Conservation (phyloP, 2,329 filamentous ascomycete genomes). For the Microcyclospora tardicrescens region DNA sequence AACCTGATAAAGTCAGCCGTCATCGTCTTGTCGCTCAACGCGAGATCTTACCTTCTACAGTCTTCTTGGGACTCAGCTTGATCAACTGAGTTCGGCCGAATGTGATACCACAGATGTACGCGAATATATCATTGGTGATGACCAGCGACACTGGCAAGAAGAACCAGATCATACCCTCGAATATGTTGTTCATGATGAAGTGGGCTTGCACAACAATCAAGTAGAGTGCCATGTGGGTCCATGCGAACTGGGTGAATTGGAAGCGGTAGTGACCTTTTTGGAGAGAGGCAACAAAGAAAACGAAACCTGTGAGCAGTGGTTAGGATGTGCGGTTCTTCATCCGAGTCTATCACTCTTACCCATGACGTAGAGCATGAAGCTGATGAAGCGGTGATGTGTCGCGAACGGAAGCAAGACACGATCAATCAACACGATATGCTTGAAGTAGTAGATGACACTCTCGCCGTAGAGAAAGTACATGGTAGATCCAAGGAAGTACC, state of each 20-base stretch:
- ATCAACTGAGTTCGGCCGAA: conserved; percentile 95
- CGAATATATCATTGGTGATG: conserved; percentile 97
- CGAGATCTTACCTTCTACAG: conserved; percentile 52
- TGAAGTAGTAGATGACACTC: conserved; percentile 99
- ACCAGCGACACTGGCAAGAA: conserved; percentile 89
- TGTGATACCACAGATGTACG: conserved; percentile 93
- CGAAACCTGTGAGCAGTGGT: conserved; percentile 53
- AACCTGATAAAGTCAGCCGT: conserved; percentile 40
- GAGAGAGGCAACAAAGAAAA: conserved; percentile 91
- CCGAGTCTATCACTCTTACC: conserved; percentile 42
- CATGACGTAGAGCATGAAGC: conserved; percentile 94
- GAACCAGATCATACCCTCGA: conserved; percentile 99
- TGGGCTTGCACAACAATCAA: conserved; percentile 95
- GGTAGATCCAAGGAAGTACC: conserved; percentile 97
- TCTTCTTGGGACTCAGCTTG: conserved; percentile 97
- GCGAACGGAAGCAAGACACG: conserved; percentile 83
- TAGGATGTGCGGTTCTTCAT: not conserved
- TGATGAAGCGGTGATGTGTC: conserved; percentile 96
- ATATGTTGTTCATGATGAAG: conserved; percentile 99
- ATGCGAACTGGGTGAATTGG: conserved; percentile 97
- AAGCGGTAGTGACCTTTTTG: conserved; percentile 96
- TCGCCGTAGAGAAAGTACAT: conserved; percentile 99
- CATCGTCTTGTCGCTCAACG: not conserved
- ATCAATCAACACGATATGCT: conserved; percentile 93
- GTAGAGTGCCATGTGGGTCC: conserved; percentile 98